Evolutionary conservation across 108 stramenopile genomes (phyloP).

Genomic region (Schizochytrium sp.): DNA sequence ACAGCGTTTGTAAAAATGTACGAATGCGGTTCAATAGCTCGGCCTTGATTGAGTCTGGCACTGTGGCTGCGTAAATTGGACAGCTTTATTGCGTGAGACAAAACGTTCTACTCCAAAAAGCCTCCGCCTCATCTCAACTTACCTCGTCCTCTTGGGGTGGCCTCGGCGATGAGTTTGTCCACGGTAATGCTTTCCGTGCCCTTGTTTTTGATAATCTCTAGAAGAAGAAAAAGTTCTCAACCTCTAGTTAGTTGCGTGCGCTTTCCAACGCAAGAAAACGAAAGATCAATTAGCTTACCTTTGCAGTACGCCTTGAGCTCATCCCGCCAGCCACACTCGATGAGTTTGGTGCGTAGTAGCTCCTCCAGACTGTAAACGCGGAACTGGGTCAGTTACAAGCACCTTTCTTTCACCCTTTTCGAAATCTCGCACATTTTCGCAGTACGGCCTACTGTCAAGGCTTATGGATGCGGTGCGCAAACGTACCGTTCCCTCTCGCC

Average conservation of each 20-base stretch:
- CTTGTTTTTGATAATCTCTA: slow-evolving; percentile 55
- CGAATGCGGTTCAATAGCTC: slow-evolving; percentile 57
- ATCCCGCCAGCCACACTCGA: slow-evolving; percentile 65
- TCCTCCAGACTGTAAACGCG: slow-evolving; percentile 41
- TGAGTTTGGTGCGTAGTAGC: slow-evolving; percentile 48
- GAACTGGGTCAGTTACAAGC: neutral
- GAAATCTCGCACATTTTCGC: neutral
- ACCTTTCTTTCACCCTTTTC: neutral
- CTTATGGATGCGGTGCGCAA: no score
- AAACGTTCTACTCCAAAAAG: no score
- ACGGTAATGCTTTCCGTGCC: slow-evolving; percentile 62
- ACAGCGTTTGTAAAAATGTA: slow-evolving; percentile 45
- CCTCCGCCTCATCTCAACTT: neutral
- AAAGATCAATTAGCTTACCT: neutral
- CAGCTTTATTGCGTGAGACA: no score
- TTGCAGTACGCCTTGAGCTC: slow-evolving; percentile 55
- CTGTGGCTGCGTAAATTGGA: slow-evolving; percentile 30
- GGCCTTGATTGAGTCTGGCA: slow-evolving; percentile 57
- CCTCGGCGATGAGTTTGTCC: slow-evolving; percentile 58
- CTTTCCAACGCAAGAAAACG: neutral
- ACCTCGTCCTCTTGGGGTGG: slow-evolving; percentile 56
- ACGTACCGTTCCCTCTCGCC: slow-evolving; percentile 49
- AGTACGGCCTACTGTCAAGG: neutral
- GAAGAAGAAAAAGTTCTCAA: neutral
- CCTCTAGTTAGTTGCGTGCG: no score